Conservation (phyloP, 768 basidiomycete species). For the Lentinus tigrinus region DNA sequence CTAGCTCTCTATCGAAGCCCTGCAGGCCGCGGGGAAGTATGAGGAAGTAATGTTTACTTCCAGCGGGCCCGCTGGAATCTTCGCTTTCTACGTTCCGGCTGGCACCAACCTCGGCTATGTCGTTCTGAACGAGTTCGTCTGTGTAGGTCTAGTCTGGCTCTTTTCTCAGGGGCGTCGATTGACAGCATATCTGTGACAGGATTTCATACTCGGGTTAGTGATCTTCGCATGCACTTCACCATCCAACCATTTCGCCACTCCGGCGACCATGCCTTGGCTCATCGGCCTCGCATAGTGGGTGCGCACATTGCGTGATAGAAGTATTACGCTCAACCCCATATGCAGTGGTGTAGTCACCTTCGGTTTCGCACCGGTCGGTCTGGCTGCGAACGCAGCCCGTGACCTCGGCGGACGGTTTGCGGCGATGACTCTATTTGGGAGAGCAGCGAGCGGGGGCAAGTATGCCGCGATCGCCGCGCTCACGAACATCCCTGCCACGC, state of each 20-base stretch:
- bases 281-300: slow-evolving; percentile 62
- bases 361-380: slow-evolving; percentile 54
- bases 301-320: not conserved
- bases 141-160: slow-evolving; percentile 34
- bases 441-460: slow-evolving; percentile 45
- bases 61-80: slow-evolving; percentile 42
- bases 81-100: slow-evolving; percentile 46
- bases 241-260: slow-evolving; percentile 57
- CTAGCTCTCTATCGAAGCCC: slow-evolving; percentile 24
- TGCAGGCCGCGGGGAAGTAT: slow-evolving; percentile 23
- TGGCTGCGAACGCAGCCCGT: slow-evolving; percentile 66
- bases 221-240: slow-evolving; percentile 58
- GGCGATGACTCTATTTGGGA: slow-evolving; percentile 61
- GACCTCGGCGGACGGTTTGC: slow-evolving; percentile 67
- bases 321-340: not conserved
- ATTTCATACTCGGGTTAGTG: slow-evolving; percentile 47
- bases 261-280: slow-evolving; percentile 48
- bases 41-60: slow-evolving; percentile 31
- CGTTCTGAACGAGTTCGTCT: slow-evolving; percentile 58
- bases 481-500: slow-evolving; percentile 63
- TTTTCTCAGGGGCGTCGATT: not conserved
- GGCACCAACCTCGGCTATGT: slow-evolving; percentile 44
- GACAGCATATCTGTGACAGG: slow-evolving; percentile 4
- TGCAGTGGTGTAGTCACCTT: slow-evolving; percentile 57
- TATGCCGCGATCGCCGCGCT: slow-evolving; percentile 66